Percentiles rank a stretch among this genome's conserved stretches.
phyloP scores from a whole-genome alignment of 2,329 filamentous ascomycete genomes.

The Juglanconis sp. region DNA sequence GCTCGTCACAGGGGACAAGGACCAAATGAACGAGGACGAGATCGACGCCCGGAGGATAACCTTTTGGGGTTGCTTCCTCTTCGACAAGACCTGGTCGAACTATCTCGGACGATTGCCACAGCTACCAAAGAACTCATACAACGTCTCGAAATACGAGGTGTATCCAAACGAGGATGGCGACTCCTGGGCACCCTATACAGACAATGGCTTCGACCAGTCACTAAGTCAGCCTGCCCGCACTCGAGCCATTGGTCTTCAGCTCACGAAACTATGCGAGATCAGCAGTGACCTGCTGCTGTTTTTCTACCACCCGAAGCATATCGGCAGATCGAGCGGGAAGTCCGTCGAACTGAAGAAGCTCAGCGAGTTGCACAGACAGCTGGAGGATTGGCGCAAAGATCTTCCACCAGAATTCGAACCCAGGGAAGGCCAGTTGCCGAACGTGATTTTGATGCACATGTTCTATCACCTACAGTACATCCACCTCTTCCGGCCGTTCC shows the following conservation, averaged over 20 bases:
- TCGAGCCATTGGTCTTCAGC: conserved; percentile 75
- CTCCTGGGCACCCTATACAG: conserved; percentile 84
- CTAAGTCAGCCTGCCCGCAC: conserved; percentile 79
- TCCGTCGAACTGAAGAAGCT: conserved; percentile 86
- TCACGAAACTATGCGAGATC: conserved; percentile 84
- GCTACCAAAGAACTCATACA: conserved; percentile 74
- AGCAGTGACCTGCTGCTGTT: conserved; percentile 84
- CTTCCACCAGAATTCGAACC: conserved; percentile 84
- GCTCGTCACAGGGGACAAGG: conserved; percentile 56
- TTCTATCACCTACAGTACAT: conserved; percentile 96
- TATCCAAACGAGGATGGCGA: conserved; percentile 85
- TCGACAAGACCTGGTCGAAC: conserved; percentile 99
- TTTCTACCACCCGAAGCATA: conserved; percentile 81
- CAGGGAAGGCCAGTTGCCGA: conserved; percentile 83
- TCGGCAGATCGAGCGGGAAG: conserved; percentile 65
- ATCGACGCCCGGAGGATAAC: conserved; percentile 87
- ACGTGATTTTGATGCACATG: conserved; percentile 82
- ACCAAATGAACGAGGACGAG: conserved; percentile 71
- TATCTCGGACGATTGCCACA: conserved; percentile 91
- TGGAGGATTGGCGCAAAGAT: conserved; percentile 85
- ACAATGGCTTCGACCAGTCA: conserved; percentile 71
- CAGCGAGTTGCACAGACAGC: conserved; percentile 81
- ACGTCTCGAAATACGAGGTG: conserved; percentile 84
- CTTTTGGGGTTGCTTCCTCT: conserved; percentile 97
- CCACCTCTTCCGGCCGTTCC: conserved; percentile 89